These are phyloP conservation scores for Colletotrichum caudatum DNA, from an alignment of 2,329 filamentous ascomycete genomes.

Conservation along the genomic window DNA sequence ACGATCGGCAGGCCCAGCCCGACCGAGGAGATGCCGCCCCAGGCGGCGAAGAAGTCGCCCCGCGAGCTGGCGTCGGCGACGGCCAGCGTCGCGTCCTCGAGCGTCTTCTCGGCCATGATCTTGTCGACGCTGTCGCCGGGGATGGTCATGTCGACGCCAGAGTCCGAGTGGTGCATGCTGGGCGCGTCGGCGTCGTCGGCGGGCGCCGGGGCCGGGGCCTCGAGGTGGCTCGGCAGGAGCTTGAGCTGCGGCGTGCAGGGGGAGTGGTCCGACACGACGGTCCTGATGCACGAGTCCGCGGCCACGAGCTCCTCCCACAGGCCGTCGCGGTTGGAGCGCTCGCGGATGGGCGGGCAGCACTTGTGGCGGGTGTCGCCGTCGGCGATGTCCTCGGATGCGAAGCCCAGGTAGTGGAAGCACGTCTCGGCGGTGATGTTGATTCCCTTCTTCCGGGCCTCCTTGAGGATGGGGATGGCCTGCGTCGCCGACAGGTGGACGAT, in stretches of 20 bases:
- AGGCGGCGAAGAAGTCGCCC: conserved; percentile 96
- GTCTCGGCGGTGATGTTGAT: conserved; percentile 93
- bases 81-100: conserved; percentile 51
- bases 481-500: conserved; percentile 95
- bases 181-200: conserved; percentile 48
- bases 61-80: conserved; percentile 48
- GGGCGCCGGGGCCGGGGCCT: conserved; percentile 49
- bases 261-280: conserved; percentile 94
- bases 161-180: conserved; percentile 63
- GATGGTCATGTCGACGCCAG: conserved; percentile 63
- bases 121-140: conserved; percentile 48
- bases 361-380: conserved; percentile 93
- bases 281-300: conserved; percentile 83
- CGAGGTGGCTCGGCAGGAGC: conserved; percentile 78
- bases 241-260: conserved; percentile 97
- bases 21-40: conserved; percentile 96
- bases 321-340: conserved; percentile 82
- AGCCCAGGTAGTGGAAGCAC: conserved; percentile 92
- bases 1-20: conserved; percentile 93
- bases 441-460: conserved; percentile 77
- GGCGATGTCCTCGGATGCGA: conserved; percentile 84
- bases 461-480: conserved; percentile 85
- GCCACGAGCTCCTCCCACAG: conserved; percentile 86
- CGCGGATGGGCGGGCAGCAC: conserved; percentile 93
- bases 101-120: conserved; percentile 32